phyloP scores from a whole-genome alignment of 2,329 filamentous ascomycete species.

The Daldinia eschscholtzii region DNA sequence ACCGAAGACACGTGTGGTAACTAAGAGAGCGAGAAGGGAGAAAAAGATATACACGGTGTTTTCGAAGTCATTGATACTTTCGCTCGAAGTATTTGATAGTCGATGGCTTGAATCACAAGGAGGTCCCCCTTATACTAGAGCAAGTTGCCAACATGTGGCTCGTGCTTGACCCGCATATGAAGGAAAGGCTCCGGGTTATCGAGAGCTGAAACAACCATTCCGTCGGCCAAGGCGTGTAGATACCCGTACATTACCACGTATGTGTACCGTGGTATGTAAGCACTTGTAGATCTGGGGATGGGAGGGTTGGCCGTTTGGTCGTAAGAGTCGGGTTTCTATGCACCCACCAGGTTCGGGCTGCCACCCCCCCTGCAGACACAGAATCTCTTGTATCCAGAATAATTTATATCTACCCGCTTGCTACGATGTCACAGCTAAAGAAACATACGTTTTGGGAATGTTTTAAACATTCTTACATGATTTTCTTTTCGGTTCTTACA shows the following conservation, averaged over 20 bases:
- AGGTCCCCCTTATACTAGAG: neutral
- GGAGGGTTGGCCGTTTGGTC: conserved; percentile 30
- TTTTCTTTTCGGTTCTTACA: neutral
- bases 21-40: neutral
- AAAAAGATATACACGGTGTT: neutral
- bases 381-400: conserved; percentile 15
- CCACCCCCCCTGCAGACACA: conserved; percentile 27
- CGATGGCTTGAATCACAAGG: neutral
- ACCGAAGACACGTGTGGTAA: neutral
- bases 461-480: neutral
- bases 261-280: conserved; percentile 10
- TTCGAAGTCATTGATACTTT: conserved; percentile 1
- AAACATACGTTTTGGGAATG: neutral
- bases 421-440: conserved; percentile 15
- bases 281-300: conserved; percentile 39
- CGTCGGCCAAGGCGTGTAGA: conserved; percentile 6
- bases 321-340: conserved; percentile 35
- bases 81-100: neutral
- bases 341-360: conserved; percentile 30
- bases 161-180: conserved; percentile 23
- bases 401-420: conserved; percentile 25
- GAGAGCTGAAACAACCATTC: conserved; percentile 30
- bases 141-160: conserved; percentile 8
- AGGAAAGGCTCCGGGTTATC: conserved; percentile 18
- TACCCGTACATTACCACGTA: conserved; percentile 9